phyloP scores from a whole-genome alignment of 768 basidiomycete species.

The Serendipita sp. region DNA sequence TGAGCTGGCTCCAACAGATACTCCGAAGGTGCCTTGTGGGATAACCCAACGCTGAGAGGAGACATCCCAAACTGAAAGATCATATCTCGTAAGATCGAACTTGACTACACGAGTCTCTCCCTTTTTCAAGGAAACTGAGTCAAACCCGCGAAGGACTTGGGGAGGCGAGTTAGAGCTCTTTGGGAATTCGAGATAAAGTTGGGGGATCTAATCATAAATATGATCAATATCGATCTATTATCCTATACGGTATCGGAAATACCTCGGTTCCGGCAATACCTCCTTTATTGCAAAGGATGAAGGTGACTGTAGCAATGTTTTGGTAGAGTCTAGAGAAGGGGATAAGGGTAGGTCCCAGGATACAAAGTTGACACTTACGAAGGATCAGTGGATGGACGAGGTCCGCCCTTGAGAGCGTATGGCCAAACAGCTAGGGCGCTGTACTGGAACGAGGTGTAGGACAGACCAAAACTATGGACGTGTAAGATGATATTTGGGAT shows the following conservation, averaged over 20 bases:
- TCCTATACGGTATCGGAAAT: neutral
- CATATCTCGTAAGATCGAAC: constrained; percentile 29
- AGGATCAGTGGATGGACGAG: neutral
- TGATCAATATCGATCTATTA: neutral
- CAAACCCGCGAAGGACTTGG: constrained; percentile 15
- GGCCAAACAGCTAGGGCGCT: neutral
- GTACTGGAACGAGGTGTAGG: constrained; percentile 5
- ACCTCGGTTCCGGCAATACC: neutral
- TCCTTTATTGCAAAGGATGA: constrained; percentile 6
- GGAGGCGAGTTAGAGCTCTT: constrained; percentile 10
- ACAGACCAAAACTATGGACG: neutral
- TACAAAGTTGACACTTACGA: neutral
- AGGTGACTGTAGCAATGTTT: constrained; percentile 1
- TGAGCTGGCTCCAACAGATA: constrained; percentile 33
- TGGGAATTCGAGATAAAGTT: constrained; percentile 14
- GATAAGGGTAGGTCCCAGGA: neutral
- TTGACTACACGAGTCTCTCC: constrained; percentile 9
- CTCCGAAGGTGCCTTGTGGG: constrained; percentile 30
- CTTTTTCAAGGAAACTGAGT: constrained; percentile 8
- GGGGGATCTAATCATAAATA: constrained; percentile 7
- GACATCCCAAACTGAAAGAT: constrained; percentile 32
- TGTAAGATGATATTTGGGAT: neutral
- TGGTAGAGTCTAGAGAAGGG: neutral
- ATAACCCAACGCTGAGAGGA: constrained; percentile 36
- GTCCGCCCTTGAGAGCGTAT: neutral